Conservation (phyloP, 805 yeast species). For the Cyberlindnera japonica region DNA sequence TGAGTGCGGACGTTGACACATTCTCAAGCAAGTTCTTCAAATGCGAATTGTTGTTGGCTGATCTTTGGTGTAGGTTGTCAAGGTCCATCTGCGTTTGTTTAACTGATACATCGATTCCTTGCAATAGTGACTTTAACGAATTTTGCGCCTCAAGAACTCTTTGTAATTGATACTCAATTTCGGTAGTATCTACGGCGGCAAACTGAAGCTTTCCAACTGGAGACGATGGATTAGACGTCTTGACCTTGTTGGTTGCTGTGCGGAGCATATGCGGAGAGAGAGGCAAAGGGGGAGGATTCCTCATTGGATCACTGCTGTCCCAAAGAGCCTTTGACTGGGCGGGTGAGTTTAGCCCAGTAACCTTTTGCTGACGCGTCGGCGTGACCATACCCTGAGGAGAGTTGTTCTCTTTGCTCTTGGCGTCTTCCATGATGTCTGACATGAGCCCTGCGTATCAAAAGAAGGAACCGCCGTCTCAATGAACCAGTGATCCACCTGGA, state of each 20-base stretch:
- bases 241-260: constrained; percentile 17
- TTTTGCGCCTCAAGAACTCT: constrained; percentile 29
- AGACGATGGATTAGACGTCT: constrained; percentile 10
- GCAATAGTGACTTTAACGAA: constrained; percentile 30
- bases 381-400: constrained; percentile 10
- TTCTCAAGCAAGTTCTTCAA: constrained; percentile 26
- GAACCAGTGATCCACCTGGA: too few species aligned
- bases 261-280: constrained; percentile 36
- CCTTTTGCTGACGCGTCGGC: constrained; percentile 12
- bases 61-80: constrained; percentile 26
- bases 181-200: constrained; percentile 17
- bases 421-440: constrained; percentile 1
- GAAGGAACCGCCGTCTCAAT: too few species aligned
- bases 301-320: constrained; percentile 38
- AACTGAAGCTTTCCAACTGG: constrained; percentile 25
- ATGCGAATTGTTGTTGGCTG: constrained; percentile 27
- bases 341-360: constrained; percentile 18
- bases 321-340: constrained; percentile 25
- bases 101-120: constrained; percentile 24
- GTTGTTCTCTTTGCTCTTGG: constrained; percentile 19
- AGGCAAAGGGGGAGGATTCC: constrained; percentile 41
- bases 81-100: constrained; percentile 28
- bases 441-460: too few species aligned
- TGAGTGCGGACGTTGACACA: constrained; percentile 10
- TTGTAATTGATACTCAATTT: constrained; percentile 27